These are phyloP conservation scores for Naumovozyma baii DNA, from an alignment of 805 yeast species.

Conservation along the genomic window DNA sequence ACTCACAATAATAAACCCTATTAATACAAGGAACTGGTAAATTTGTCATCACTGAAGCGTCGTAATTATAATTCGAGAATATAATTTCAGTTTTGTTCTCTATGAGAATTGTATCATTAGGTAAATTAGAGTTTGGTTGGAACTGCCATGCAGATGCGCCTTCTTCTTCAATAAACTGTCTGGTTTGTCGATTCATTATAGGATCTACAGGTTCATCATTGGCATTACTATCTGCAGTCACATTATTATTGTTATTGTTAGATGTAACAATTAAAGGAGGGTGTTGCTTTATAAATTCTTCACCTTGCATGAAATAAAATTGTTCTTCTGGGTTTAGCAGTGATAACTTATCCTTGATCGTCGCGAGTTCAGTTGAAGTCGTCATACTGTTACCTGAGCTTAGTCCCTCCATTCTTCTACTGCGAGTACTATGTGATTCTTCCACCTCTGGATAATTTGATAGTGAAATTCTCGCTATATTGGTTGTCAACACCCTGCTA, in stretches of 20 bases:
- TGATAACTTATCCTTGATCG: conserved; percentile 37
- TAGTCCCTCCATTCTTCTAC: not conserved
- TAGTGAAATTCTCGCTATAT: conserved; percentile 2
- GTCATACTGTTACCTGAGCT: not conserved
- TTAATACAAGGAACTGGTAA: conserved; percentile 75
- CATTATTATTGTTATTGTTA: not conserved
- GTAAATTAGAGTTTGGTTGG: conserved; percentile 42
- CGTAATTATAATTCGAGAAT: conserved; percentile 46
- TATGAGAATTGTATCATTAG: conserved; percentile 49
- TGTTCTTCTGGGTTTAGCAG: conserved; percentile 42
- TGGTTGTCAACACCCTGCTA: conserved; percentile 6
- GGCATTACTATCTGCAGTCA: not conserved
- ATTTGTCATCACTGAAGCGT: conserved; percentile 66
- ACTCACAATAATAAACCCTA: conserved; percentile 83
- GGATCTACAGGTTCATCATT: conserved; percentile 24
- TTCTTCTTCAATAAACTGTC: conserved; percentile 63
- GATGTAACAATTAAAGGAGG: conserved; percentile 37
- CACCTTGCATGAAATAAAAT: conserved; percentile 34
- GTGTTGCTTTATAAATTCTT: conserved; percentile 29
- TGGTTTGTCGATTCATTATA: conserved; percentile 27
- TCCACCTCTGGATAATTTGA: not conserved
- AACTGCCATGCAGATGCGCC: conserved; percentile 91
- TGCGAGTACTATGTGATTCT: not conserved
- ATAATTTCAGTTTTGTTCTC: conserved; percentile 55
- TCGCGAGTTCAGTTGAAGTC: not conserved